Conservation (phyloP, 306 rosid species). For the Gleditsia sinensis region DNA sequence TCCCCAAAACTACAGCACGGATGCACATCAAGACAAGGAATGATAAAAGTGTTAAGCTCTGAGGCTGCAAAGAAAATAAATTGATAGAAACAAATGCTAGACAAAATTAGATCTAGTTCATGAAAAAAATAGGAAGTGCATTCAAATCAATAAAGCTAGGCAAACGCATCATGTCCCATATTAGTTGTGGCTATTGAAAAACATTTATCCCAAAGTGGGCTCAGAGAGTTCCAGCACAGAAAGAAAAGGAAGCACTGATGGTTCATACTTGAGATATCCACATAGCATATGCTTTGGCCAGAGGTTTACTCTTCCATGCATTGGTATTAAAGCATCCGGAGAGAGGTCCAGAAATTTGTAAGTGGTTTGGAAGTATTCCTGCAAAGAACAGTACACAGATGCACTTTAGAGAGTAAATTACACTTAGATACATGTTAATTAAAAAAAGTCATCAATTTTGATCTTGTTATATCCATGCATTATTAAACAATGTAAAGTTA, state of each 20-base stretch:
- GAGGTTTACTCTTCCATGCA: slow-evolving; percentile 81
- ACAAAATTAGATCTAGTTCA: no score
- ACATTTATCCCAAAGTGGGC: not conserved
- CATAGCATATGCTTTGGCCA: slow-evolving; percentile 92
- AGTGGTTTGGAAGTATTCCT: slow-evolving; percentile 77
- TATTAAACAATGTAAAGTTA: not conserved
- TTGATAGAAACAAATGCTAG: not conserved
- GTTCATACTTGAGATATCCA: slow-evolving; percentile 75
- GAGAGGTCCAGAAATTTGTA: slow-evolving; percentile 76
- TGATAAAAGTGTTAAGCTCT: no score
- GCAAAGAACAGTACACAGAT: slow-evolving; percentile 21
- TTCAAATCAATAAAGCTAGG: not conserved
- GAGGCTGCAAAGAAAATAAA: not conserved
- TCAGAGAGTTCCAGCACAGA: not conserved
- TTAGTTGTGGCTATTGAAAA: no score
- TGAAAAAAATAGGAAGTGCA: no score
- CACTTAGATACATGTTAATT: not conserved
- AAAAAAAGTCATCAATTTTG: not conserved
- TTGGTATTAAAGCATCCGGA: slow-evolving; percentile 72
- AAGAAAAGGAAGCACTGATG: not conserved
- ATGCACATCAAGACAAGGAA: no score
- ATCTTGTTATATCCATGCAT: not conserved
- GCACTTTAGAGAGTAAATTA: not conserved
- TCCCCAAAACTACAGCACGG: not conserved
- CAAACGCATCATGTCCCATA: not conserved